Evolutionary conservation across 441 rosid genomes (phyloP).

Genomic region (Raphanus hybrid): DNA sequence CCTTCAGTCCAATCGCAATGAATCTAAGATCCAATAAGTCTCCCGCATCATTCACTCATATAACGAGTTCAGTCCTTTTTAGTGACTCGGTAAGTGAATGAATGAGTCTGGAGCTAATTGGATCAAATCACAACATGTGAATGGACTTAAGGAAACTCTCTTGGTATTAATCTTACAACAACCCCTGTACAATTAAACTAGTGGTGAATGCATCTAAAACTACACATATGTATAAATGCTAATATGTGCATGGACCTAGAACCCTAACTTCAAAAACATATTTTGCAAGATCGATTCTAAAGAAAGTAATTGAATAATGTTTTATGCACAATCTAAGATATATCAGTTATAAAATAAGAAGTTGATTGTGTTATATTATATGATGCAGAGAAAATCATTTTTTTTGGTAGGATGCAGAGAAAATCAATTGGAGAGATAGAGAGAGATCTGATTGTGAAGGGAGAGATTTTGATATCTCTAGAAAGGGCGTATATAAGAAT

Average conservation of each 20-base stretch:
- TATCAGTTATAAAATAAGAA: background rate
- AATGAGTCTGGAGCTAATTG: constrained; percentile 15
- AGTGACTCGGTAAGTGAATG: constrained; percentile 12
- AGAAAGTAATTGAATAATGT: background rate
- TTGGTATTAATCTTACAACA: background rate
- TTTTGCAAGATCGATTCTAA: background rate
- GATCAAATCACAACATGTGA: constrained; percentile 16
- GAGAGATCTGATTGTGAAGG: background rate
- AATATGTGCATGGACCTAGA: background rate
- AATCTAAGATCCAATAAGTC: constrained; percentile 18
- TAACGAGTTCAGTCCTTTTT: background rate
- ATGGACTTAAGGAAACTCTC: constrained; percentile 18
- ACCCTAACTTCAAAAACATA: background rate
- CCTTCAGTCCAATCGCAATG: constrained; percentile 22
- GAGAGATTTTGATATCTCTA: constrained; percentile 6
- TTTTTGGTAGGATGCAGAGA: background rate
- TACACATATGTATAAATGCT: background rate
- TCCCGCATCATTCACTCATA: background rate
- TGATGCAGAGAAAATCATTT: background rate
- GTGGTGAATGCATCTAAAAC: background rate
- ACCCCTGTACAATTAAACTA: background rate
- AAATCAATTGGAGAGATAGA: background rate
- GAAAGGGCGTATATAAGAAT: background rate
- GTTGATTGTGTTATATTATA: background rate
- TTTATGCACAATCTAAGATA: background rate